phyloP scores from a whole-genome alignment of 2,329 filamentous ascomycete species.

The Aspergillus cejpii region DNA sequence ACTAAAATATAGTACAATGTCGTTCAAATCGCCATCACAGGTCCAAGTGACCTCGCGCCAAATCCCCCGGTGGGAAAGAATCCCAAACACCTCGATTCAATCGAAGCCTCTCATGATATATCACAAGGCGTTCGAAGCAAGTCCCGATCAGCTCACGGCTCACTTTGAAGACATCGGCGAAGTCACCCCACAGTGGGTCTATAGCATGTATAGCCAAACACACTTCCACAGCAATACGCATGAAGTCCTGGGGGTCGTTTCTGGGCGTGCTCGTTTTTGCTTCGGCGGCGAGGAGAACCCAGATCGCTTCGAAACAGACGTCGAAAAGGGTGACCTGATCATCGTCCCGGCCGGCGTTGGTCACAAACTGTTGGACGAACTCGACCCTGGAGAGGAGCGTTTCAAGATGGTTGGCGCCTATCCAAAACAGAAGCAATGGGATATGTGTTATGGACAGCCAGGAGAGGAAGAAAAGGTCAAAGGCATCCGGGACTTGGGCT shows the following conservation, averaged over 20 bases:
- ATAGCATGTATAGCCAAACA: constrained; percentile 59
- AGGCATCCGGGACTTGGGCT: constrained; percentile 45
- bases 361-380: constrained; percentile 56
- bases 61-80: constrained; percentile 51
- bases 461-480: constrained; percentile 51
- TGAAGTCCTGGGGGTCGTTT: constrained; percentile 57
- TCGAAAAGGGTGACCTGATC: constrained; percentile 57
- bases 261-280: constrained; percentile 55
- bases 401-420: constrained; percentile 66
- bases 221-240: constrained; percentile 65
- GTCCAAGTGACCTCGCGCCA: constrained; percentile 53
- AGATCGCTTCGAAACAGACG: constrained; percentile 48
- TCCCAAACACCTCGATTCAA: constrained; percentile 61
- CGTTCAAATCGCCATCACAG: constrained; percentile 42
- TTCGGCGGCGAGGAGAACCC: constrained; percentile 62
- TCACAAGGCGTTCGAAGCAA: constrained; percentile 50
- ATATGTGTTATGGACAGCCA: constrained; percentile 63
- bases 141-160: constrained; percentile 49
- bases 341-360: constrained; percentile 60
- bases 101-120: constrained; percentile 61
- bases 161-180: constrained; percentile 51
- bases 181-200: constrained; percentile 60
- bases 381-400: constrained; percentile 35
- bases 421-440: constrained; percentile 53
- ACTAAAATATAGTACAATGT: constrained; percentile 18